Evolutionary conservation across 2,329 filamentous ascomycete species (phyloP).

Genomic region (Aspergillus bombycis): DNA sequence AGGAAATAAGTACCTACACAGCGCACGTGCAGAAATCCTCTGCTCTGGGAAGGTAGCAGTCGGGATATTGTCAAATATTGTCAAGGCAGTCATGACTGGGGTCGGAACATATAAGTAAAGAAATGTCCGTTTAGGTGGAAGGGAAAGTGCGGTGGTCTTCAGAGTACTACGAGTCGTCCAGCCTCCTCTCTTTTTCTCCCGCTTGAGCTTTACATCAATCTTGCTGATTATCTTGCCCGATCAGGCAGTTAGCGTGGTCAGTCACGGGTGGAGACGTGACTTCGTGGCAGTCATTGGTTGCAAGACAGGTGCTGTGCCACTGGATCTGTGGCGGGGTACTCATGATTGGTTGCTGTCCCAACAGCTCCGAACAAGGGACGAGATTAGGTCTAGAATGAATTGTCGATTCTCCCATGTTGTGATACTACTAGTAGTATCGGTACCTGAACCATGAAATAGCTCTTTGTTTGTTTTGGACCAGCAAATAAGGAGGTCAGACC

Average conservation of each 20-base stretch:
- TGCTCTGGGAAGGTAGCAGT: not conserved
- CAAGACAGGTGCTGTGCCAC: not conserved
- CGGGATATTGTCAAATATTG: not conserved
- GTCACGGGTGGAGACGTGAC: slow-evolving; percentile 1
- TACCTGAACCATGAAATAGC: not conserved
- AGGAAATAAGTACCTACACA: not conserved
- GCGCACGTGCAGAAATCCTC: not conserved
- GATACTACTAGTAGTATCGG: no score
- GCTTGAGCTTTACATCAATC: slow-evolving; percentile 4
- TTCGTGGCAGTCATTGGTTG: slow-evolving; percentile 3
- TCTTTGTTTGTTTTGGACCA: not conserved
- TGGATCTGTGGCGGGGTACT: not conserved
- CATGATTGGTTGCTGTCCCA: not conserved
- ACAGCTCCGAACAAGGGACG: not conserved
- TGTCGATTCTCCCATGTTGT: not conserved
- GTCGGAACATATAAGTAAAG: not conserved
- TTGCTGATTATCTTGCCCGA: slow-evolving; percentile 12
- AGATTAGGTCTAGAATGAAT: not conserved
- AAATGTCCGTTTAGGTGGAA: not conserved
- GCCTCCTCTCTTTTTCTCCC: slow-evolving; percentile 21
- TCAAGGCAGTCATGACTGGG: slow-evolving; percentile 1
- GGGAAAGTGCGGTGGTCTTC: not conserved
- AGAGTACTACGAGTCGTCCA: slow-evolving; percentile 17
- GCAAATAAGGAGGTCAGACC: not conserved
- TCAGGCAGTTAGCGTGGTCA: slow-evolving; percentile 4